Conservation (phyloP, 2,329 filamentous ascomycete species). For the Aureobasidium sp. region DNA sequence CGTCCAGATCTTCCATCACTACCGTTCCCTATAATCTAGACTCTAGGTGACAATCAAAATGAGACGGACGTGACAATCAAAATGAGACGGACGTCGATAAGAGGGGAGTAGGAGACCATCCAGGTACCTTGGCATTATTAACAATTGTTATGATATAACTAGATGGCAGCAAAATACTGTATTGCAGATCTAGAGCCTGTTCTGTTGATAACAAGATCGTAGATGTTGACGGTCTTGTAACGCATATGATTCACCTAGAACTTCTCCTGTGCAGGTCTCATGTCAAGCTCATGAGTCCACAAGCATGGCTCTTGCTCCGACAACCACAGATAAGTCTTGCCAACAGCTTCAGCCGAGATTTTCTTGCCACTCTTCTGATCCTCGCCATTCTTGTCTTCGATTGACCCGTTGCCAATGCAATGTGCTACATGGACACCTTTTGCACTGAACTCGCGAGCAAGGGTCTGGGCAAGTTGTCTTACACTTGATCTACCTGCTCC, state of each 20-base stretch:
- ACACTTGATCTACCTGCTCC: slow-evolving; percentile 47
- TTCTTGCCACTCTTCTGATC: slow-evolving; percentile 45
- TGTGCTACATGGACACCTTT: slow-evolving; percentile 54
- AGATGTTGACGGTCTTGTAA: background rate
- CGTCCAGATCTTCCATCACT: background rate
- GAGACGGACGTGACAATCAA: background rate
- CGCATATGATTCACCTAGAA: slow-evolving; percentile 26
- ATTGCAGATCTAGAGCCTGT: no score
- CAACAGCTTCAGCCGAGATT: slow-evolving; percentile 53
- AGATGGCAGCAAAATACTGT: background rate
- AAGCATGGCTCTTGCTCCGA: slow-evolving; percentile 42
- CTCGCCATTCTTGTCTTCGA: slow-evolving; percentile 45
- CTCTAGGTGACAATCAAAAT: background rate
- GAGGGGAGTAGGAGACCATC: background rate
- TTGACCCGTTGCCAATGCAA: slow-evolving; percentile 50
- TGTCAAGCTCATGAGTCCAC: slow-evolving; percentile 48
- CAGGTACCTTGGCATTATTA: background rate
- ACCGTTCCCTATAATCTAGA: background rate
- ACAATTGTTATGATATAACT: background rate
- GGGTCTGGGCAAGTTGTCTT: slow-evolving; percentile 48
- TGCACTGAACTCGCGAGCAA: slow-evolving; percentile 51
- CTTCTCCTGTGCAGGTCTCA: slow-evolving; percentile 45
- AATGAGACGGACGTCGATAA: background rate
- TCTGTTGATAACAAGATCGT: background rate
- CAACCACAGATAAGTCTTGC: slow-evolving; percentile 49